Evolutionary conservation across 192 early-diverging fungal species (phyloP), one percentile per base, ranked within the genome.

Genomic region (Mortierella alpina): DNA sequence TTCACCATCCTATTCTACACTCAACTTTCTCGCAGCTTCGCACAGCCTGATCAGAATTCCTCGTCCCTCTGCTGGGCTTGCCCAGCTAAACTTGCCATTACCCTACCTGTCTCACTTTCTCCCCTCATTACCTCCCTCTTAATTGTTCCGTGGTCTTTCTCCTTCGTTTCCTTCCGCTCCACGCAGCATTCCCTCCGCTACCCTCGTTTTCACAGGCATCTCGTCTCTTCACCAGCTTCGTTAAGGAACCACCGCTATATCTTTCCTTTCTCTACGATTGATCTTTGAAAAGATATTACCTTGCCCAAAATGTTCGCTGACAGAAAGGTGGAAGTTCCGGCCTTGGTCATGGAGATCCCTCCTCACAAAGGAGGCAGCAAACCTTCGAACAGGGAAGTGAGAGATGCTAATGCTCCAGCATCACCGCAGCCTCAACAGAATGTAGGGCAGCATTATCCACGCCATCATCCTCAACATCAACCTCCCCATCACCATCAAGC

Each of bases 381-480:
- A 42, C 20, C 51, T 14, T 9, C 66, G 4, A 45, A 17, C 20
- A 72, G 17, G n/a, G 63, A 65, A 22, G 59, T 60, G 1, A 57
- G 77, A 17, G 77, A 80, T 13, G 70, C 60, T 47, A 68, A 67
- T 58, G 41, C 57, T 14, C 65, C 77, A 5, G 69, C 61, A 6
- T 64, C 64, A n/a, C 77, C 77, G 8, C 77, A 80, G 50, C 70
- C 70, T 18, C 77, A 80, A 60, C 70, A 72, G 15, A 72, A 72
- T 42, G 45, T 65, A 20, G 53, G 65, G n/a, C 39, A 68, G 46
- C 68, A 66, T 46, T 55, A 72, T 18, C 40, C 56, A 61, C 57
- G 15, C 18, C 65, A 77, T 17, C 44, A 51, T 31, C 17, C 62
- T 13, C 50, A 65, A 17, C 63, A 61, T 49, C 59, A 42, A 45